These are phyloP conservation scores for Globisporangium paroecandrum DNA, from an alignment of 352 stramenopile genomes.

Conservation along the genomic window DNA sequence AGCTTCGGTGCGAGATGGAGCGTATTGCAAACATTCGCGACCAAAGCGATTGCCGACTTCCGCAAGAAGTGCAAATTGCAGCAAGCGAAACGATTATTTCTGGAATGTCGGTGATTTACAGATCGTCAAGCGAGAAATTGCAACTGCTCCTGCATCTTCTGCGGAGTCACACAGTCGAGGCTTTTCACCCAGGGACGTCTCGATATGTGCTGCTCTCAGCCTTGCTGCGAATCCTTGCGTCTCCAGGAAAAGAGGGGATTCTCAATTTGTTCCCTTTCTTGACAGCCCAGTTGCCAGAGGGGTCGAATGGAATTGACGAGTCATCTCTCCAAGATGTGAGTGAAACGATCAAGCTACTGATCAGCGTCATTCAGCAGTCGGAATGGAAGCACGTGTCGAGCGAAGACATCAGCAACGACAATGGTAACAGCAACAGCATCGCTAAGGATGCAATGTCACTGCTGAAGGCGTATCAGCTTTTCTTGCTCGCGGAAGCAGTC, in stretches of 20 bases:
- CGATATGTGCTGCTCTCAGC: constrained; percentile 56
- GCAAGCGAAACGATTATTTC: constrained; percentile 64
- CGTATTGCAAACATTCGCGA: constrained; percentile 35
- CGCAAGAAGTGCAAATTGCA: constrained; percentile 40
- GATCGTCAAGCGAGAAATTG: constrained; percentile 54
- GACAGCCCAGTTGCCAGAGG: constrained; percentile 11
- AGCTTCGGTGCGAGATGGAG: constrained; percentile 50
- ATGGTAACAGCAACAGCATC: constrained; percentile 15
- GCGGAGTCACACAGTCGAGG: constrained; percentile 28
- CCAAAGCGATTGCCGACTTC: constrained; percentile 5
- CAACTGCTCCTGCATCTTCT: constrained; percentile 66
- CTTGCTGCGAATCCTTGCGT: constrained; percentile 49
- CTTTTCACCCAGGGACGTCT: constrained; percentile 33
- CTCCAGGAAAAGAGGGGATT: constrained; percentile 59
- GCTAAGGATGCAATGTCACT: constrained; percentile 39
- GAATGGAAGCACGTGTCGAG: constrained; percentile 1
- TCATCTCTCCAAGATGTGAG: constrained; percentile 21
- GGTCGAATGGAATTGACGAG: not conserved
- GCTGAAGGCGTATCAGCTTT: constrained; percentile 75
- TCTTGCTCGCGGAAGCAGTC: constrained; percentile 69
- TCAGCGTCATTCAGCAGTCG: constrained; percentile 28
- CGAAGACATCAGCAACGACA: not conserved
- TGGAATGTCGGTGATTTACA: constrained; percentile 65
- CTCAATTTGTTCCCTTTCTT: constrained; percentile 61
- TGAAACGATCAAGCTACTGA: constrained; percentile 39